Evolutionary conservation across 495 filamentous ascomycete genomes (phyloP).

Genomic region (Penicillium herquei): DNA sequence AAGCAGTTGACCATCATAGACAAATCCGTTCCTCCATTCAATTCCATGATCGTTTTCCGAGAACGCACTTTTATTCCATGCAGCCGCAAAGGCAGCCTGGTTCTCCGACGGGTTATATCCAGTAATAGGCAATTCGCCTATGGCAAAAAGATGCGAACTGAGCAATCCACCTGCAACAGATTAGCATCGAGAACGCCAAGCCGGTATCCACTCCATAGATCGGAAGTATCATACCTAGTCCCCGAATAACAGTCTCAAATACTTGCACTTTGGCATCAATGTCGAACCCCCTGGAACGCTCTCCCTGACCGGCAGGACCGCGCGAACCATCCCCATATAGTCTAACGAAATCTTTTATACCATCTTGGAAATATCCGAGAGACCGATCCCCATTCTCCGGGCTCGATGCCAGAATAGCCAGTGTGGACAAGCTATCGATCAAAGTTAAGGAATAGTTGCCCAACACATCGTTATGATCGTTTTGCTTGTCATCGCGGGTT

Average conservation of each 20-base stretch:
- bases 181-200: not conserved
- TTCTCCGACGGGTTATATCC: slow-evolving; percentile 60
- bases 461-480: slow-evolving; percentile 90
- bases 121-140: slow-evolving; percentile 80
- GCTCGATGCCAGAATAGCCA: slow-evolving; percentile 84
- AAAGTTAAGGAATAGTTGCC: slow-evolving; percentile 96
- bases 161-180: slow-evolving; percentile 64
- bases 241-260: slow-evolving; percentile 95
- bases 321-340: slow-evolving; percentile 82
- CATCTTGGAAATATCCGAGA: slow-evolving; percentile 74
- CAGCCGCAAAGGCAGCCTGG: slow-evolving; percentile 34
- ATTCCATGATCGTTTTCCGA: slow-evolving; percentile 50
- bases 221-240: slow-evolving; percentile 54
- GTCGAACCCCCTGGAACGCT: slow-evolving; percentile 82
- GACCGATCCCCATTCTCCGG: slow-evolving; percentile 58
- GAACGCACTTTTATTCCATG: slow-evolving; percentile 39
- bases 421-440: slow-evolving; percentile 89
- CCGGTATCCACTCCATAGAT: not conserved
- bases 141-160: slow-evolving; percentile 89
- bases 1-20: slow-evolving; percentile 88
- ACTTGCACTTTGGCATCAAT: slow-evolving; percentile 97
- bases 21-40: slow-evolving; percentile 69
- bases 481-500: slow-evolving; percentile 76
- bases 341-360: slow-evolving; percentile 72
- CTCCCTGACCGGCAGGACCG: slow-evolving; percentile 67